These are phyloP conservation scores for Limonomyces culmigenus DNA, from an alignment of 1,284 basidiomycete species.

Conservation along the genomic window DNA sequence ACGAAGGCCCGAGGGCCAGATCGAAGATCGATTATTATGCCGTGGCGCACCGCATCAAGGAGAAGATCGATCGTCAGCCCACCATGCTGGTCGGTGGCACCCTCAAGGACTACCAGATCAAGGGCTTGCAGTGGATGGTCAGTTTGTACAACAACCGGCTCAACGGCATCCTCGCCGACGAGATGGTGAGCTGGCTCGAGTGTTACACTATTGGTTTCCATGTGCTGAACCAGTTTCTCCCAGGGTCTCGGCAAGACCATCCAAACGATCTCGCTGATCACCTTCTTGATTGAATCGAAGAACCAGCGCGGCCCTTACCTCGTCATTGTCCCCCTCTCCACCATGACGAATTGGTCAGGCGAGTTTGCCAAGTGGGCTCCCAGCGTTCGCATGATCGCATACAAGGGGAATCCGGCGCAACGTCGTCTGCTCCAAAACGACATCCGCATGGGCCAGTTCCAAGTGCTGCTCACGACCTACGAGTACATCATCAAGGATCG, in stretches of 20 bases:
- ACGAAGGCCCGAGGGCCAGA: conserved; percentile 34
- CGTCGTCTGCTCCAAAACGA: conserved; percentile 63
- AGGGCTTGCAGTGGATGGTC: conserved; percentile 95
- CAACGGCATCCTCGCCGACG: conserved; percentile 93
- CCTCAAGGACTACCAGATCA: conserved; percentile 87
- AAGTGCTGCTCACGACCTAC: conserved; percentile 94
- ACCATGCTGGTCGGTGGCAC: conserved; percentile 69
- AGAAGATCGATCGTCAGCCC: conserved; percentile 79
- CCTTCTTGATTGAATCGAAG: conserved; percentile 92
- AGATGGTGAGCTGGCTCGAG: conserved; percentile 57
- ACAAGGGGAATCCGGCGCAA: conserved; percentile 86
- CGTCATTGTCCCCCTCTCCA: conserved; percentile 95
- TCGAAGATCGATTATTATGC: conserved; percentile 93
- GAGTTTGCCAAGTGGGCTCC: conserved; percentile 99
- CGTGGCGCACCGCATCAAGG: conserved; percentile 86
- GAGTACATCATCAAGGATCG: conserved; percentile 99
- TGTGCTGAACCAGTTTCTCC: conserved; percentile 4
- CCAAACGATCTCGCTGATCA: conserved; percentile 90
- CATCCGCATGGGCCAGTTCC: conserved; percentile 71
- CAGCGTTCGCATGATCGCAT: conserved; percentile 67
- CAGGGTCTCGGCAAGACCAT: conserved; percentile 95
- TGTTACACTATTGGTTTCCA: background rate
- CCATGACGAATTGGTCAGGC: conserved; percentile 96
- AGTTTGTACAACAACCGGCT: conserved; percentile 97
- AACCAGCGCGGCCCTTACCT: conserved; percentile 89